Evolutionary conservation across 2,329 filamentous ascomycete species (phyloP).

Genomic region (Aspergillus pseudoglaucus): DNA sequence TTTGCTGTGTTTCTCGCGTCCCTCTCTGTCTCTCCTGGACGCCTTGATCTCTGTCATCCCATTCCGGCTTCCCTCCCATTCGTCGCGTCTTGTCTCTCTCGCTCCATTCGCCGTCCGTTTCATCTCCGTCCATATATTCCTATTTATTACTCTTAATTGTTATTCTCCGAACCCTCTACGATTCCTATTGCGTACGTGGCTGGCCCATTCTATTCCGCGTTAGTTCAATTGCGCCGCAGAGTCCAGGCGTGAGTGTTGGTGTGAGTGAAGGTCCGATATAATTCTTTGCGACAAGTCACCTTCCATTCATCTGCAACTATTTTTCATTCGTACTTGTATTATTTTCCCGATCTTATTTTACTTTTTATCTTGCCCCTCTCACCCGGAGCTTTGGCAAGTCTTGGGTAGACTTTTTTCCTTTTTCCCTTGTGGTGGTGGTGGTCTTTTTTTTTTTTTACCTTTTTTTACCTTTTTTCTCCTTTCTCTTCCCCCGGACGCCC

Average conservation of each 20-base stretch:
- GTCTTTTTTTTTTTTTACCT: conserved; percentile 8
- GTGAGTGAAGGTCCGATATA: conserved; percentile 4
- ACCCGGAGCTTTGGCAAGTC: conserved; percentile 11
- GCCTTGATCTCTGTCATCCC: not conserved
- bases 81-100: conserved; percentile 2
- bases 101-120: not conserved
- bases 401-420: conserved; percentile 10
- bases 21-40: conserved; percentile 3
- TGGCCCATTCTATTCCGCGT: conserved; percentile 11
- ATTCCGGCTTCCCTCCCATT: conserved; percentile 2
- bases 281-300: conserved; percentile 15
- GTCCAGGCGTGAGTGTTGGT: not conserved
- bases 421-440: conserved; percentile 1
- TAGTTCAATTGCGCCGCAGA: conserved; percentile 15
- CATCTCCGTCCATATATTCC: not conserved
- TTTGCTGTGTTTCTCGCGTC: conserved; percentile 1
- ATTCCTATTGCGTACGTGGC: conserved; percentile 18
- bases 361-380: conserved; percentile 8
- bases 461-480: not conserved
- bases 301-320: conserved; percentile 9
- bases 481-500: too few species aligned
- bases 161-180: conserved; percentile 1
- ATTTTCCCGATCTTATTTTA: conserved; percentile 7
- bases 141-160: conserved; percentile 2
- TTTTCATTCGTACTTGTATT: conserved; percentile 6